A percentile compares a stretch with the other conserved stretches of the same genome.
Conservation (phyloP, 192 early-diverging fungal species). For the Podila clonocystis region DNA sequence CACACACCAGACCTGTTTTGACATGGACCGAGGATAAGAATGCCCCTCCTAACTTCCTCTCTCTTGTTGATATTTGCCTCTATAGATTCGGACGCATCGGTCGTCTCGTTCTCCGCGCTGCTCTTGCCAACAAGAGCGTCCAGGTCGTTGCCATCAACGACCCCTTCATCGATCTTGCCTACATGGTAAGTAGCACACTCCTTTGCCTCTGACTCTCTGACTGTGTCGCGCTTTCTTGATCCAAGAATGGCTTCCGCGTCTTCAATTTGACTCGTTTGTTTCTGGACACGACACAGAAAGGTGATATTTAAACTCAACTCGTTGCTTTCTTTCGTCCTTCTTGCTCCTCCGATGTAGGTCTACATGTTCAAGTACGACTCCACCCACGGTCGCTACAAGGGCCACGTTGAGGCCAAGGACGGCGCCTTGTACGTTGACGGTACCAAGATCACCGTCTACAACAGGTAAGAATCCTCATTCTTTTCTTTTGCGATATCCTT, state of each 20-base stretch:
- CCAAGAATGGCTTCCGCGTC: neutral
- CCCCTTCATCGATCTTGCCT: conserved; percentile 95
- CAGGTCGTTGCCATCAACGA: conserved; percentile 96
- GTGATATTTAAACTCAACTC: neutral
- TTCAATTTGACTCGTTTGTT: neutral
- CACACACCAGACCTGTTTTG: too few species aligned
- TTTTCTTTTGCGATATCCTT: neutral
- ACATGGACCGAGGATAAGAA: neutral
- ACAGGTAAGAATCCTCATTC: conserved; percentile 55
- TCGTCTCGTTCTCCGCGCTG: conserved; percentile 95
- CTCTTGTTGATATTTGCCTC: neutral
- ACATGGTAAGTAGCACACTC: conserved; percentile 75
- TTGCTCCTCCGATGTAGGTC: conserved; percentile 52
- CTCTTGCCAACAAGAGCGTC: conserved; percentile 77
- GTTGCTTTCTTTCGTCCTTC: neutral
- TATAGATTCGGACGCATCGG: conserved; percentile 96
- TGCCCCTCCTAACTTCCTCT: neutral
- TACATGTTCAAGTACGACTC: conserved; percentile 99
- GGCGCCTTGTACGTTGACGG: conserved; percentile 94
- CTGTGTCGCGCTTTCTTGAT: conserved; percentile 4
- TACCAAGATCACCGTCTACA: conserved; percentile 77
- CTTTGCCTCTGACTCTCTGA: neutral
- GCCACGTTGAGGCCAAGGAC: conserved; percentile 78
- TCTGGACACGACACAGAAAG: neutral
- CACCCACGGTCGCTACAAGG: conserved; percentile 96